Evolutionary conservation across 371 early-diverging fungal genomes (phyloP), one percentile per base, ranked within the genome.

Genomic region (Mortierella sp.): DNA sequence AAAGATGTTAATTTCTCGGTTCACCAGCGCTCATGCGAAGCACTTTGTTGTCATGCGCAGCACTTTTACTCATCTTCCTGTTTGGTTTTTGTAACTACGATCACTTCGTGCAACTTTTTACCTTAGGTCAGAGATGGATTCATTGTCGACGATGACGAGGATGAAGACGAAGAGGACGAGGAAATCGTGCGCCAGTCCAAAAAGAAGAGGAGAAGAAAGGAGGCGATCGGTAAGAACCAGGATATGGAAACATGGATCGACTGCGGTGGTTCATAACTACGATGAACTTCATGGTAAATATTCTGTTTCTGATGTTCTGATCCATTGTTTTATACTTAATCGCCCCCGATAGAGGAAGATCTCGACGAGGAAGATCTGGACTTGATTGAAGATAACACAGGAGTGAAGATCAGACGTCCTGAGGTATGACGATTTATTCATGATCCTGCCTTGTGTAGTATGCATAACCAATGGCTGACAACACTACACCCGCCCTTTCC

Each of bases 361-460:
- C 81, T 95, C n/a, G 94, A 94, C 31, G 95, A 95, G 44, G 96
- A 95, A 65, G 96, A 95, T 80, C 78, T 94, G 49, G 94, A 86
- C 24, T 84, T 95, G 24, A 78, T 95, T 27, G 93, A 90, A 63
- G 95, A 94, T 65, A 95, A 95, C 72, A 90, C 92, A 8, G 93
- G 92, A 37, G 81, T 89, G 34, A 86, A 87, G 50, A 75, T 88
- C 56, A 70, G 72, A 11, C 81, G 85, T 12, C 67, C 83, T 41
- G 87, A 85, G 62, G 87, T 87, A 84, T 42, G 56, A n/a, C n/a
- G n/a, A n/a, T n/a, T n/a, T n/a, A n/a, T n/a, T n/a, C n/a, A n/a
- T n/a, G n/a, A n/a, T n/a, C n/a, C n/a, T n/a, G n/a, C n/a, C n/a
- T n/a, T n/a, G n/a, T n/a, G n/a, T n/a, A n/a, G n/a, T n/a, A n/a